Evolutionary conservation across 257 asterid species (phyloP), one percentile per base, ranked within the genome.

Genomic region (Solanum arcanum): DNA sequence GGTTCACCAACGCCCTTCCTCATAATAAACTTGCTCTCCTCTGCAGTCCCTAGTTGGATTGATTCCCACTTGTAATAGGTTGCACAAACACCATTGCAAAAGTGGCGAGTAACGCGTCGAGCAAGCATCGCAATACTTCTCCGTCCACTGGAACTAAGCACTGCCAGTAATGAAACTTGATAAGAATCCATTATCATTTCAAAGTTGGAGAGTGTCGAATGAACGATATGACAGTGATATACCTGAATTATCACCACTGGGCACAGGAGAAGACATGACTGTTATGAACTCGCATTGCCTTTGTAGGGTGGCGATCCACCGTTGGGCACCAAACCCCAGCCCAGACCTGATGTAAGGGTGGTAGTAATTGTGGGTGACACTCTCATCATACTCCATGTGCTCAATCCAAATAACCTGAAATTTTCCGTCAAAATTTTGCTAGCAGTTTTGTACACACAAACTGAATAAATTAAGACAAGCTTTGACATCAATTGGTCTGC

Each of bases 401-500:
- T 96, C 98, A 83, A 95, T 82, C 99, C 98, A 96, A 14, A 92
- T 92, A 81, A 96, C 96, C 98, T 96, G 95, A 84, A 86, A 91
- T 49, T 47, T 47, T 49, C 69, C 1, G 1, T 81, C 42, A 49
- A 81, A n/a, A 11, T 49, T 29, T 47, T 47, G 12, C 29, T 29
- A 80, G 27, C 68, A 80, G 44, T 80, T 80, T 16, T 46, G 56
- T 11, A 46, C 68, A 80, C 68, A 80, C 29, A 81, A 81, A 81
- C 3, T 81, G 31, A 49, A 27, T 29, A 80, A 15, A 18, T 29
- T 37, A 49, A 81, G 69, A 49, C 20, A 81, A 56, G 85, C 46
- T 5, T 47, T 47, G 20, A 18, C 29, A 80, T 80, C 68, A 29
- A 80, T 13, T 3, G 68, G 27, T 29, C 66, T 78, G 41, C 12